These are phyloP conservation scores for Monilinia laxa DNA, from an alignment of 2,329 filamentous ascomycete species.

Conservation along the genomic window DNA sequence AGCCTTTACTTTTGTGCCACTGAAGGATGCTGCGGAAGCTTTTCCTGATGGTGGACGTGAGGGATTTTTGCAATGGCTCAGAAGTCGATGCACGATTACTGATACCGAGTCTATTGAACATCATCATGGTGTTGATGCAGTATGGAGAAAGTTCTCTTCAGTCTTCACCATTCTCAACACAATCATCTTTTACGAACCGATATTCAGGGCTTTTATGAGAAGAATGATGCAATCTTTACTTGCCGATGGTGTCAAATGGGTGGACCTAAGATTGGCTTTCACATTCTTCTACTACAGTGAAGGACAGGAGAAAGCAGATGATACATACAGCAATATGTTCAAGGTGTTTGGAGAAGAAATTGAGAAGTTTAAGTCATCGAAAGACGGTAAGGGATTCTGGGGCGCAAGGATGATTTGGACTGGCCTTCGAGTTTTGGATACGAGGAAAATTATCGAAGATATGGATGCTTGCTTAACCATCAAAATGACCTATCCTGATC, in stretches of 20 bases:
- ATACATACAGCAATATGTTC: slow-evolving; percentile 69
- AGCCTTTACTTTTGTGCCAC: slow-evolving; percentile 40
- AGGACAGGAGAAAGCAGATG: slow-evolving; percentile 63
- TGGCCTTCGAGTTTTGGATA: slow-evolving; percentile 61
- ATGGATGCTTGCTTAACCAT: slow-evolving; percentile 87
- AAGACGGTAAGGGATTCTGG: slow-evolving; percentile 76
- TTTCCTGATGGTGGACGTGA: slow-evolving; percentile 71
- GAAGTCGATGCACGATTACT: slow-evolving; percentile 68
- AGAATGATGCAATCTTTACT: slow-evolving; percentile 68
- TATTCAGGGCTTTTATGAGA: slow-evolving; percentile 74
- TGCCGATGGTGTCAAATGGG: slow-evolving; percentile 82
- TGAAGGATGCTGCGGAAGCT: slow-evolving; percentile 63
- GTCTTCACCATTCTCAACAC: slow-evolving; percentile 73
- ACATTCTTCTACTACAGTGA: slow-evolving; percentile 66
- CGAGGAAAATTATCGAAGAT: slow-evolving; percentile 66
- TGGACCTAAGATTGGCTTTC: slow-evolving; percentile 79
- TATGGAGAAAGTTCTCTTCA: slow-evolving; percentile 78
- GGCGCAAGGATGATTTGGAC: slow-evolving; percentile 86
- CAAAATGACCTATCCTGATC: slow-evolving; percentile 74
- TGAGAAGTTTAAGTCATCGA: slow-evolving; percentile 67
- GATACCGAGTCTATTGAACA: slow-evolving; percentile 72
- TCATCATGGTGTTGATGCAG: slow-evolving; percentile 77
- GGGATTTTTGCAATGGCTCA: slow-evolving; percentile 78
- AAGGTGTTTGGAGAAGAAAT: slow-evolving; percentile 75
- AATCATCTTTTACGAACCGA: slow-evolving; percentile 85